These are phyloP conservation scores for Pythium chondricola DNA, from an alignment of 352 stramenopile genomes.

Conservation along the genomic window DNA sequence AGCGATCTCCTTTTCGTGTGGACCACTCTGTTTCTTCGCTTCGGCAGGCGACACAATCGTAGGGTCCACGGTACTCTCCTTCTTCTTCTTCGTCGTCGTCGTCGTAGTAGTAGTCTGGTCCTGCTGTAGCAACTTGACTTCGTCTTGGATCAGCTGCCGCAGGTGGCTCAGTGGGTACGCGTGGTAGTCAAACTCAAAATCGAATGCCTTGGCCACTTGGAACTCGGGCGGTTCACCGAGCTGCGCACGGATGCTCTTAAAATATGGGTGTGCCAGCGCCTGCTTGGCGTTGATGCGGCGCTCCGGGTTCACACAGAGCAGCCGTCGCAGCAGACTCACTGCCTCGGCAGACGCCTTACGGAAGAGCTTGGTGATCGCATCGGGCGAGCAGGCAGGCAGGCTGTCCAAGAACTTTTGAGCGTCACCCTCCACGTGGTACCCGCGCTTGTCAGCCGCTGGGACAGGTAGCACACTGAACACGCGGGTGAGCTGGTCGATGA, in stretches of 20 bases:
- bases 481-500: conserved; percentile 74
- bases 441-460: conserved; percentile 60
- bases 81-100: conserved; percentile 8
- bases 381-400: conserved; percentile 62
- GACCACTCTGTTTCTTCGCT: conserved; percentile 1
- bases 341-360: conserved; percentile 60
- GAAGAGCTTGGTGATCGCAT: conserved; percentile 61
- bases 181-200: conserved; percentile 83
- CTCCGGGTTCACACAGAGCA: conserved; percentile 87
- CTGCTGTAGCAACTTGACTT: conserved; percentile 63
- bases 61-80: background rate
- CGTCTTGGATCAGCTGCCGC: conserved; percentile 68
- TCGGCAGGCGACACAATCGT: background rate
- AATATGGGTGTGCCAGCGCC: conserved; percentile 90
- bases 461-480: conserved; percentile 72
- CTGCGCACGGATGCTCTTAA: conserved; percentile 64
- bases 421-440: conserved; percentile 69
- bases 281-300: conserved; percentile 86
- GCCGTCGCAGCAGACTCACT: conserved; percentile 51
- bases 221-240: conserved; percentile 66
- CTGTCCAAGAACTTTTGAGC: conserved; percentile 73
- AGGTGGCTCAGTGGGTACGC: conserved; percentile 53
- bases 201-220: conserved; percentile 54
- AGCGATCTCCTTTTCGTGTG: conserved; percentile 3
- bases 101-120: conserved; percentile 20